Evolutionary conservation across 2,329 filamentous ascomycete genomes (phyloP).

Genomic region (Scleromitrula shiraiana): DNA sequence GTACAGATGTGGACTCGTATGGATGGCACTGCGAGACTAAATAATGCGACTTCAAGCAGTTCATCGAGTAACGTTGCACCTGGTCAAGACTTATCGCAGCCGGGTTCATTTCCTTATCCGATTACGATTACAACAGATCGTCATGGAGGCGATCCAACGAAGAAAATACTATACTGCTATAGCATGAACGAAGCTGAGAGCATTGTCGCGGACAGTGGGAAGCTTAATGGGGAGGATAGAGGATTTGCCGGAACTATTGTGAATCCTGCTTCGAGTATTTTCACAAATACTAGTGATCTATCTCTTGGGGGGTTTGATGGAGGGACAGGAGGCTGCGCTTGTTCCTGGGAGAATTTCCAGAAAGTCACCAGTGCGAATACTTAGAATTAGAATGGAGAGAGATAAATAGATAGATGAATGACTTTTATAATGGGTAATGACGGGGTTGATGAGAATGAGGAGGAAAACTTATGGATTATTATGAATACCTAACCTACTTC

Average conservation of each 20-base stretch:
- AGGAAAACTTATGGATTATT: neutral
- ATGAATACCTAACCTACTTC: neutral
- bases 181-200: slow-evolving; percentile 39
- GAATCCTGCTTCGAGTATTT: slow-evolving; percentile 39
- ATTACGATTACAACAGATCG: slow-evolving; percentile 53
- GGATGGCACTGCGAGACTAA: slow-evolving; percentile 36
- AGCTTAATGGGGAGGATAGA: slow-evolving; percentile 42
- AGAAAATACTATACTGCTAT: slow-evolving; percentile 49
- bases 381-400: too few species aligned
- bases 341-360: slow-evolving; percentile 48
- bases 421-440: neutral
- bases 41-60: slow-evolving; percentile 24
- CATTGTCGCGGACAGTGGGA: slow-evolving; percentile 37
- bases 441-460: neutral
- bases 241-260: slow-evolving; percentile 43
- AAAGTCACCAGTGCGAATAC: slow-evolving; percentile 10
- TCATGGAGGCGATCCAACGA: slow-evolving; percentile 47
- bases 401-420: neutral
- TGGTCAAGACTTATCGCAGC: slow-evolving; percentile 30
- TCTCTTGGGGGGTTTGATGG: slow-evolving; percentile 54
- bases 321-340: slow-evolving; percentile 54
- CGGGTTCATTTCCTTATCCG: slow-evolving; percentile 57
- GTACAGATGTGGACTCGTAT: slow-evolving; percentile 57
- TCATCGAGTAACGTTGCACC: slow-evolving; percentile 13
- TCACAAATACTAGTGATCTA: slow-evolving; percentile 30